Evolutionary conservation across 257 asterid species (phyloP).

Genomic region (Solanum etuberosum): DNA sequence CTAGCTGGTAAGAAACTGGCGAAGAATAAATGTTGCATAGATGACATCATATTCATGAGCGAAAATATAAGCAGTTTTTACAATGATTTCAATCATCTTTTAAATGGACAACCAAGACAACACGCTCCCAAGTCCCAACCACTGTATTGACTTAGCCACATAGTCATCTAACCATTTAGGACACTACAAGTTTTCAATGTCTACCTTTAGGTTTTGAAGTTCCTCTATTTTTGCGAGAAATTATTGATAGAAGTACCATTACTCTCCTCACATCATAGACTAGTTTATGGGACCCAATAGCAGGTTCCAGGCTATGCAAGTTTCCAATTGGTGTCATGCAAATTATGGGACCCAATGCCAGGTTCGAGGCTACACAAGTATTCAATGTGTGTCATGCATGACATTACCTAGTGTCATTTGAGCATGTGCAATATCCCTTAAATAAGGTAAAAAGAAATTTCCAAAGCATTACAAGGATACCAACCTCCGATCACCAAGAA

Average conservation of each 20-base stretch:
- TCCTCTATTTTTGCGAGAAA: neutral
- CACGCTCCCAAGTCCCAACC: neutral
- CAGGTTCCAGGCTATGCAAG: neutral
- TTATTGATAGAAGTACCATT: neutral
- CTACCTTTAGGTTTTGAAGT: neutral
- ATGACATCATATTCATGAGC: neutral
- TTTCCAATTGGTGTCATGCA: neutral
- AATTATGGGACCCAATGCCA: neutral
- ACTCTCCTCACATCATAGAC: neutral
- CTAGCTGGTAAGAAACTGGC: neutral
- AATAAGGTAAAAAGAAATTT: neutral
- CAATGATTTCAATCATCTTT: neutral
- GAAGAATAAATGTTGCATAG: neutral
- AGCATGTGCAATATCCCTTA: neutral
- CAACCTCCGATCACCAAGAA: slow-evolving; percentile 93
- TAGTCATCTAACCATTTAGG: neutral
- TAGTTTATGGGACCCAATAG: neutral
- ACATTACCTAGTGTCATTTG: neutral
- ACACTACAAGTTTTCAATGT: neutral
- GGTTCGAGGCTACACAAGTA: neutral
- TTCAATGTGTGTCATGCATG: neutral
- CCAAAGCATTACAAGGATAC: slow-evolving; percentile 8
- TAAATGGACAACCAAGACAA: neutral
- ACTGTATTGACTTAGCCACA: neutral
- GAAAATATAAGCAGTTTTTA: neutral